These are phyloP conservation scores for Ajuga chamaepitys DNA, from an alignment of 257 asterid genomes.

Conservation along the genomic window DNA sequence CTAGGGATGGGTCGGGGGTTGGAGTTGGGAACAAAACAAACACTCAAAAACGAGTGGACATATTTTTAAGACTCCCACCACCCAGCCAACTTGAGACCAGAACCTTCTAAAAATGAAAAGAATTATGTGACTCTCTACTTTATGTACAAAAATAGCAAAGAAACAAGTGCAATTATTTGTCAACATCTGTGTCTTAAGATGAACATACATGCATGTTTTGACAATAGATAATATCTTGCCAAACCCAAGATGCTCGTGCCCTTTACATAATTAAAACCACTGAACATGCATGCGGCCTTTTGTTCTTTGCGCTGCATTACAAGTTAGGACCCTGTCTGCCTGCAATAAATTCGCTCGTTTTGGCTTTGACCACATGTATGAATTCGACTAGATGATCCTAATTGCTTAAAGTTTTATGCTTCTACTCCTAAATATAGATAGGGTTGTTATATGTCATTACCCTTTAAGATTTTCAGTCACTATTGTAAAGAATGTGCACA, in stretches of 20 bases:
- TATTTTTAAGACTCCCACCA: background rate
- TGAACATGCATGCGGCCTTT: background rate
- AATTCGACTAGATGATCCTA: conserved; percentile 5
- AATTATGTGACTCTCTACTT: background rate
- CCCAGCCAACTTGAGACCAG: background rate
- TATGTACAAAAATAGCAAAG: background rate
- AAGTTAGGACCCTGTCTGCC: conserved; percentile 17
- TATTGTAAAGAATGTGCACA: no score
- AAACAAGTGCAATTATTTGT: background rate
- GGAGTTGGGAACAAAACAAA: no score
- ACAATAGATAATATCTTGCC: background rate
- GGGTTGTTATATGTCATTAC: background rate
- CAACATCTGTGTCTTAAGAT: background rate
- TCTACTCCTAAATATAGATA: conserved; percentile 2
- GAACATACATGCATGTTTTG: background rate
- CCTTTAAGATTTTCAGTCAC: no score
- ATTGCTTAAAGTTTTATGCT: conserved; percentile 1
- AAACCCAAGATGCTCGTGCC: background rate
- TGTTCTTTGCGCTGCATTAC: background rate
- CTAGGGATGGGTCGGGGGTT: no score
- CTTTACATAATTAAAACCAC: background rate
- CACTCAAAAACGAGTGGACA: background rate
- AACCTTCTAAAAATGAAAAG: conserved; percentile 11
- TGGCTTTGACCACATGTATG: background rate
- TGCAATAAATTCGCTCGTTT: background rate